Base-by-base conservation (phyloP, 192 early-diverging fungal genomes). In the Phlyctochytrium bullatum region DNA sequence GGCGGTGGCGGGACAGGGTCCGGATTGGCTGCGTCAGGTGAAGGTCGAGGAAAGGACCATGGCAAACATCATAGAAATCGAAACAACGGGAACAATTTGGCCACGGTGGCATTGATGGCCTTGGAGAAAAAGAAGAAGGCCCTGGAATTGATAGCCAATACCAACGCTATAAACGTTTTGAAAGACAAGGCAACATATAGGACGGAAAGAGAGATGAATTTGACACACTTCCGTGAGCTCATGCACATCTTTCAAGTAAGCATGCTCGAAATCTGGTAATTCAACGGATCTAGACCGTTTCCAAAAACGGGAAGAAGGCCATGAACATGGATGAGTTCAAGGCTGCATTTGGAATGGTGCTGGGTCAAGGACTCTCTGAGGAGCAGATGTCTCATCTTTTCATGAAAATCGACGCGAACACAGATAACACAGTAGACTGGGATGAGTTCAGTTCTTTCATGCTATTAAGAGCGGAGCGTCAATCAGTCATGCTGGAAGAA, bases 341-440 rank as follows among this genome's bases (percentile, higher is more conserved):
- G 64, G 6, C 36, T 2, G 77, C 77, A 36, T 85, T 85, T 70
- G 71, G 67, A 6, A 68, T 62, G 20, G 77, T 83, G 3, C 67
- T 85, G 20, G 80, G 78, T 0, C 33, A 77, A 32, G 75, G 73
- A 0, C 62, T 83, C 40, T 74, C 73, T 0, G 79, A 79, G n/a
- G 80, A 83, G 58, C 83, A 85, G 65, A 84, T 86, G 80, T 64
- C 36, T 3, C 56, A 76, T 6, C 64, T 86, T 24, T 85, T 86
- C 64, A 86, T 87, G 83, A 77, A 85, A 47, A 81, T 86, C 34
- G 85, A 85, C 68, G 70, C 79, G 0, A 83, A 85, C 69, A 80
- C 76, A 57, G 82, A 85, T 67, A 78, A 81, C 28, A 59, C 66
- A 2, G 67, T 86, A 20, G 75, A 82, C 61, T 86, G 85, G 85